A percentile compares a stretch with the other conserved stretches of the same genome.
Conservation (phyloP, 306 rosid species). For the Elaeagnus macrophylla region DNA sequence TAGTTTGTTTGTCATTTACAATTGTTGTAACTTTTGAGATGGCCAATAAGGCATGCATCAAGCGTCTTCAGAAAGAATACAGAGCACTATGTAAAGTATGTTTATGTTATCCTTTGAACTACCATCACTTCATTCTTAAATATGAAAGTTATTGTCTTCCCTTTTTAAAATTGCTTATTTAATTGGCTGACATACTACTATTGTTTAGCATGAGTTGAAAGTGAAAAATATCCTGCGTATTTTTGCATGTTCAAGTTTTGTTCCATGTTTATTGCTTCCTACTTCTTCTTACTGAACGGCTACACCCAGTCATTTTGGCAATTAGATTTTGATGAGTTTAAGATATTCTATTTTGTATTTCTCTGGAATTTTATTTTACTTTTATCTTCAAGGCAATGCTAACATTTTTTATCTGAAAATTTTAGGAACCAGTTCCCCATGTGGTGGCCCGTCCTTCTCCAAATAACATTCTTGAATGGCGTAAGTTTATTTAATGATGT, state of each 20-base stretch:
- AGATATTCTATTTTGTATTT: neutral
- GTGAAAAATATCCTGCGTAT: slow-evolving; percentile 2
- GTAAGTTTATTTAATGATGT: slow-evolving; percentile 47
- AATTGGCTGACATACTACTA: neutral
- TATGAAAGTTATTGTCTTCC: no score
- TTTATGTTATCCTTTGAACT: neutral
- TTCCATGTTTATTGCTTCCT: no score
- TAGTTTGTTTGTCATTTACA: neutral
- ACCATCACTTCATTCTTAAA: neutral
- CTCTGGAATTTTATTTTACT: slow-evolving; percentile 1
- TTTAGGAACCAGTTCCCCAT: slow-evolving; percentile 97
- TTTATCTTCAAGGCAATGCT: slow-evolving; percentile 15
- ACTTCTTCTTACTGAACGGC: no score
- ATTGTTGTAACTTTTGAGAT: slow-evolving; percentile 30
- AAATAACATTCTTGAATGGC: slow-evolving; percentile 96
- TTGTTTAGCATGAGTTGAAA: neutral
- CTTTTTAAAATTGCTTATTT: neutral
- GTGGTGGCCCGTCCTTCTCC: slow-evolving; percentile 89
- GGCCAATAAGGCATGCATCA: slow-evolving; percentile 89
- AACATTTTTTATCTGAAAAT: slow-evolving; percentile 15
- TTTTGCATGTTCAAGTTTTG: neutral
- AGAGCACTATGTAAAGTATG: slow-evolving; percentile 94
- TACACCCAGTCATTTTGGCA: no score
- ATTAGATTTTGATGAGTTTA: no score
- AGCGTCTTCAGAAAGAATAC: slow-evolving; percentile 95